Evolutionary conservation across 2,329 filamentous ascomycete genomes (phyloP).

Genomic region (Fusarium hostae): DNA sequence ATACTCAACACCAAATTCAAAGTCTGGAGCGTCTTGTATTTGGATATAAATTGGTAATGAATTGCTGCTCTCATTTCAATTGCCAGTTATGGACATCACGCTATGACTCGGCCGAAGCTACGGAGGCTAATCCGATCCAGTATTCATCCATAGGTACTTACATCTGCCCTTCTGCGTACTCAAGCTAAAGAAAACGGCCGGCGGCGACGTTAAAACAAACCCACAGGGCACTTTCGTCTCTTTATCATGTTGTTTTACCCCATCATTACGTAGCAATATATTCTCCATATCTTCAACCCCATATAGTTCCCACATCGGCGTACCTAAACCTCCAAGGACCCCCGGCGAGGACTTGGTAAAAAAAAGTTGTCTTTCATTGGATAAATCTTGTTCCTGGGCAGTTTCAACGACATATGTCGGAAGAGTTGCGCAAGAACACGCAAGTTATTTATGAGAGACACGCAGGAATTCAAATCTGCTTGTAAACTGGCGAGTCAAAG

Average conservation of each 20-base stretch:
- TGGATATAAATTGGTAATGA: background rate
- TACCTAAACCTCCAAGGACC: background rate
- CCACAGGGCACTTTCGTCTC: conserved; percentile 21
- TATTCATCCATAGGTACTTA: background rate
- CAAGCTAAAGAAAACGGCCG: background rate
- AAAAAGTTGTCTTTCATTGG: background rate
- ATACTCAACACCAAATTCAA: background rate
- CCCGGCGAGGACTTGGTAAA: background rate
- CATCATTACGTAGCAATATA: conserved; percentile 40
- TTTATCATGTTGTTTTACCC: conserved; percentile 34
- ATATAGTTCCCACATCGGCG: conserved; percentile 4
- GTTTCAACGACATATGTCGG: background rate
- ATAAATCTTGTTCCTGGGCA: conserved; percentile 1
- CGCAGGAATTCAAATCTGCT: background rate
- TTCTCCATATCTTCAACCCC: conserved; percentile 9
- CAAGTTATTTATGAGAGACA: too few species aligned
- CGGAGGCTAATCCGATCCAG: background rate
- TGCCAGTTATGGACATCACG: background rate
- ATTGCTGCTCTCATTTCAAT: conserved; percentile 2
- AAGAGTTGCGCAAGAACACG: background rate
- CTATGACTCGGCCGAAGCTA: background rate
- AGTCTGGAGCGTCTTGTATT: background rate
- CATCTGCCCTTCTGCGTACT: background rate
- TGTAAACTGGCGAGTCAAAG: accelerated
- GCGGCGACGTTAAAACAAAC: background rate